Percentiles rank a stretch among this genome's conserved stretches.
These are phyloP conservation scores for Ustilago cynodontis DNA, from an alignment of 1,284 basidiomycete species.

Conservation along the genomic window DNA sequence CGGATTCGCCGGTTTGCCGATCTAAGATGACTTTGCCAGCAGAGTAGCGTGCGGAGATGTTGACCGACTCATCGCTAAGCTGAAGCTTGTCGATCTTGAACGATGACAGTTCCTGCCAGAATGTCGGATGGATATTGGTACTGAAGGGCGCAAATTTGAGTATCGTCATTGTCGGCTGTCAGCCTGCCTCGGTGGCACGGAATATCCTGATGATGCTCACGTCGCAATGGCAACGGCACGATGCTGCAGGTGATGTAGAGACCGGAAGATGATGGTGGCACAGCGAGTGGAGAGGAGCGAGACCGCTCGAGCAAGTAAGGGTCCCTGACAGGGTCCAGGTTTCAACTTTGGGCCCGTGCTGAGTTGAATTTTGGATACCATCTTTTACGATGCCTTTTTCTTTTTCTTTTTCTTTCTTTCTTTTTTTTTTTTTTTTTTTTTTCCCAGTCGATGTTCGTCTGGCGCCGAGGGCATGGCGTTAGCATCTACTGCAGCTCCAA, in stretches of 20 bases:
- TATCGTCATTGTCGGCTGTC: conserved; percentile 39
- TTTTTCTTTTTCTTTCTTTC: background rate
- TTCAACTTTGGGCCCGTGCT: conserved; percentile 22
- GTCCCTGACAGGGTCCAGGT: conserved; percentile 30
- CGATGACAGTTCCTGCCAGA: conserved; percentile 90
- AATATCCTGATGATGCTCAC: background rate
- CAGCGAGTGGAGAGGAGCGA: background rate
- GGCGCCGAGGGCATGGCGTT: too few relatives aligned
- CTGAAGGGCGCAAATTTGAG: conserved; percentile 88
- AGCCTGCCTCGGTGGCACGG: background rate
- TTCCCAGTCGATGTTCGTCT: too few relatives aligned
- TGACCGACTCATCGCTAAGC: conserved; percentile 80
- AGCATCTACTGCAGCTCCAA: too few relatives aligned
- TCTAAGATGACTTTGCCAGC: conserved; percentile 81
- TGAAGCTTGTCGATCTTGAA: conserved; percentile 92
- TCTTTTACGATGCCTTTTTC: background rate
- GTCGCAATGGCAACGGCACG: too few relatives aligned
- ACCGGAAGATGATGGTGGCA: background rate
- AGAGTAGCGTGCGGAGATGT: conserved; percentile 79
- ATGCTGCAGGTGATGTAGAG: too few relatives aligned
- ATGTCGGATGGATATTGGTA: conserved; percentile 86
- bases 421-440: background rate
- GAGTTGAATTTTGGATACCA: conserved; percentile 3
- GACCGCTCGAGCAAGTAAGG: conserved; percentile 7
- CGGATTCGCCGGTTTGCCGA: conserved; percentile 75